Evolutionary conservation across 352 stramenopile genomes (phyloP).

Genomic region (Phytophthora cajani): DNA sequence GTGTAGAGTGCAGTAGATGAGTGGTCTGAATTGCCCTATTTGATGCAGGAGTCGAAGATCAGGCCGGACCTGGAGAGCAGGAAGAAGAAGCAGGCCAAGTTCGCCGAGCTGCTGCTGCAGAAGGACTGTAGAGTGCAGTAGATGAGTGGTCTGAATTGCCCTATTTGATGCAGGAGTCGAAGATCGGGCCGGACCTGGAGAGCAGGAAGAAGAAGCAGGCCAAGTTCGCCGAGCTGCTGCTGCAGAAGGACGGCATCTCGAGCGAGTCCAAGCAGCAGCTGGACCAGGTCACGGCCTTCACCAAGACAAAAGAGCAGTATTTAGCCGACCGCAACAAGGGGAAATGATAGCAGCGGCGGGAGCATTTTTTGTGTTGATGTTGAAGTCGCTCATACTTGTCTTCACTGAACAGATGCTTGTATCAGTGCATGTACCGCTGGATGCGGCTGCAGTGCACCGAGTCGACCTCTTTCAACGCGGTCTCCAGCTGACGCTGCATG

Average conservation of each 20-base stretch:
- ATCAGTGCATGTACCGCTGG: conserved; percentile 74
- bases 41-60: conserved; percentile 68
- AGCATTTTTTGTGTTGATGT: neutral
- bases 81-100: conserved; percentile 78
- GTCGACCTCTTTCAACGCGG: conserved; percentile 70
- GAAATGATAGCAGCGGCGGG: conserved; percentile 19
- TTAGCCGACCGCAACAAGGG: conserved; percentile 32
- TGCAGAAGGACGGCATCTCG: conserved; percentile 57
- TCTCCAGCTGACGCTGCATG: conserved; percentile 71
- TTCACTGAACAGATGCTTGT: neutral
- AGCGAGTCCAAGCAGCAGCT: conserved; percentile 77
- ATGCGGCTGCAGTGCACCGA: conserved; percentile 77
- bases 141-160: neutral
- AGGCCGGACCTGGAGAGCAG: conserved; percentile 65
- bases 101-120: conserved; percentile 76
- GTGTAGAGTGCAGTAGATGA: neutral
- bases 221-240: conserved; percentile 80
- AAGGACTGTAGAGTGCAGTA: conserved; percentile 11
- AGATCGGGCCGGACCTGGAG: conserved; percentile 68
- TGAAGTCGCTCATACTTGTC: neutral
- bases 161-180: conserved; percentile 55
- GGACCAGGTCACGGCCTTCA: conserved; percentile 81
- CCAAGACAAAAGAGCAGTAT: conserved; percentile 48
- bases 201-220: conserved; percentile 67
- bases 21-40: neutral